Conservation (phyloP, 352 stramenopile genomes). For the Globisporangium paroecandrum region DNA sequence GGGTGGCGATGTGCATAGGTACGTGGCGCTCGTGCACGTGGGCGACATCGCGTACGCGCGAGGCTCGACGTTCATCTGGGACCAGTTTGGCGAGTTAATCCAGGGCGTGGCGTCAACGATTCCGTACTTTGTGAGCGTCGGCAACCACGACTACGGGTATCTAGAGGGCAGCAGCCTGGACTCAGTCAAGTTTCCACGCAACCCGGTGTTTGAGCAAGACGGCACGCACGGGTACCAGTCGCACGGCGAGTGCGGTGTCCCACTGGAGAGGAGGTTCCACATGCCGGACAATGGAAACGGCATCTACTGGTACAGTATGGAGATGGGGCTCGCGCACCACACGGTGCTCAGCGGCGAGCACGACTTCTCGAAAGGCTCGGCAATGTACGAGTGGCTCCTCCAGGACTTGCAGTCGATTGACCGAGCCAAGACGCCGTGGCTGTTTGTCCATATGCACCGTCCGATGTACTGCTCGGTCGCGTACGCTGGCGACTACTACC, state of each 20-base stretch:
- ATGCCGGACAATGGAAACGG: constrained; percentile 61
- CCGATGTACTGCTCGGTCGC: constrained; percentile 55
- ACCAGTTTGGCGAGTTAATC: constrained; percentile 82
- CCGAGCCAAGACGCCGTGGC: constrained; percentile 47
- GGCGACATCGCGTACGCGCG: constrained; percentile 79
- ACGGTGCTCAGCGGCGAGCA: constrained; percentile 50
- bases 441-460: constrained; percentile 55
- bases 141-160: constrained; percentile 53
- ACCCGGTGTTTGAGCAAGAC: constrained; percentile 31
- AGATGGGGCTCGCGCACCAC: constrained; percentile 48
- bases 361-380: constrained; percentile 39
- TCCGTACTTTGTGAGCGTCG: constrained; percentile 69
- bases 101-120: constrained; percentile 62
- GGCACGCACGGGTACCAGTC: constrained; percentile 40
- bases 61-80: constrained; percentile 74
- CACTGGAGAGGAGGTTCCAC: constrained; percentile 63
- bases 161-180: constrained; percentile 27
- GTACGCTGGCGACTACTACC: constrained; percentile 36
- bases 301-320: constrained; percentile 57
- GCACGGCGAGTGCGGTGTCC: constrained; percentile 84
- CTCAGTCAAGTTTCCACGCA: constrained; percentile 25
- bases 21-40: constrained; percentile 73
- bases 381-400: constrained; percentile 52
- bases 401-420: constrained; percentile 42
- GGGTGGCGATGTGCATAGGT: constrained; percentile 24